Base-by-base conservation (phyloP, 306 rosid species). In the Citrullus mucosospermus region DNA sequence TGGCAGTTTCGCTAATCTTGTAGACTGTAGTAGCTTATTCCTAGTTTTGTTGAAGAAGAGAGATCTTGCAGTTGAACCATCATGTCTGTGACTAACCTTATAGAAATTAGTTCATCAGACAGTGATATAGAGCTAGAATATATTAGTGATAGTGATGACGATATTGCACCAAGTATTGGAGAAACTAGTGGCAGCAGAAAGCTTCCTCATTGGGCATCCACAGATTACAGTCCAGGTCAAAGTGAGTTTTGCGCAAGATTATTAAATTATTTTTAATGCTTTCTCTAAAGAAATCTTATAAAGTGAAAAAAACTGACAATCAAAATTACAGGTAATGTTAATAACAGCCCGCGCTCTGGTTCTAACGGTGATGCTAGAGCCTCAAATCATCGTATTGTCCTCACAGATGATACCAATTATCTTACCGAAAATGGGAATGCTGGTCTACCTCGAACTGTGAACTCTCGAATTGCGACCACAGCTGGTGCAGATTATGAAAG, bases 81-180 rank as follows among this genome's bases (percentile, higher is more conserved):
- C 77, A 92, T 89, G 92, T 89, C 66, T 50, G 81, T 79, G 73
- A 30, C 28, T 51, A 81, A 78, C 1, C 61, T 12, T 46, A 91
- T 95, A 85, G 88, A 84, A 75, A 88, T 93, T 65, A 92, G 88
- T 87, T 95, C 97, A 34, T 92, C 97, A 0, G 99, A 95, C 83
- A 93, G 92, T 82, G 99, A 95, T 9, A 30, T 85, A 76, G 97
- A 88, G 78, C 80, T 85, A 77, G 90, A 83, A 61, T 89, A 78
- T 85, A 78, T 44, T 20, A 72, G 77, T 55, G 82, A 72, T 20
- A 72, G 72, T 54, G 81, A 71, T 3, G 82, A 72, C 13, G 77
- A 72, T 60, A 46, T 20, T 78, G 54, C 76, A 4, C 73, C 41
- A 28, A 36, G 7, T 78, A 65, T 46, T 11, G 76, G 71, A 16